A percentile compares a stretch with the other conserved stretches of the same genome.
phyloP scores from a whole-genome alignment of 2,329 filamentous ascomycete species.

The Diaporthe vexans region DNA sequence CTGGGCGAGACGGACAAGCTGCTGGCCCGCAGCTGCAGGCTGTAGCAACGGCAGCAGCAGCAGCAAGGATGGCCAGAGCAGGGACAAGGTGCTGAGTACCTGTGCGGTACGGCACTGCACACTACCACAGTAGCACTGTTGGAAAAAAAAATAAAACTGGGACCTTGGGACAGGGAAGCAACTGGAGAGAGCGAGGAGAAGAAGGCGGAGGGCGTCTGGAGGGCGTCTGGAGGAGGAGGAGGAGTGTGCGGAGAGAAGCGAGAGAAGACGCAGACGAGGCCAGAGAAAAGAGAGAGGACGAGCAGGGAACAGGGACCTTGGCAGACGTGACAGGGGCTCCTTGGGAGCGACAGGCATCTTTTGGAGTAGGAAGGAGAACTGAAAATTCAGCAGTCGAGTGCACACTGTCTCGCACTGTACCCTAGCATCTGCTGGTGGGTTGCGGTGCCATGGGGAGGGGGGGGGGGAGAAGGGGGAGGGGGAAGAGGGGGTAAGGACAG shows the following conservation, averaged over 20 bases:
- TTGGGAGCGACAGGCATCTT: not conserved
- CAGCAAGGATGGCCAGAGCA: conserved; percentile 1
- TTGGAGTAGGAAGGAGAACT: conserved; percentile 9
- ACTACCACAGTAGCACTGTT: not conserved
- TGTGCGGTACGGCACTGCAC: conserved; percentile 2
- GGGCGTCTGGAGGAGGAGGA: conserved; percentile 23
- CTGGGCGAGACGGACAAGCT: not conserved
- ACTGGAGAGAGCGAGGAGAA: conserved; percentile 29
- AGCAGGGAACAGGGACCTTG: conserved; percentile 26
- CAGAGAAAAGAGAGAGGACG: not conserved
- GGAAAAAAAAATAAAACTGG: conserved; percentile 11
- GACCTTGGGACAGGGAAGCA: conserved; percentile 18
- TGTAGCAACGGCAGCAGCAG: not conserved
- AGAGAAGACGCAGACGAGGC: not conserved
- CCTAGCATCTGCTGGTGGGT: not conserved
- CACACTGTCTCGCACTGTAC: conserved; percentile 20
- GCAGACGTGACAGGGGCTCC: not conserved
- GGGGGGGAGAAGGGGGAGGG: not conserved
- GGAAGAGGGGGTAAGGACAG: not conserved
- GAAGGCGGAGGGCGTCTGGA: conserved; percentile 19
- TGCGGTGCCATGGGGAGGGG: not conserved
- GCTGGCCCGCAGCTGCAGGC: not conserved
- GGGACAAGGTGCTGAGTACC: conserved; percentile 18
- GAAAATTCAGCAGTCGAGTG: conserved; percentile 20
- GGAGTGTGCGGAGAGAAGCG: conserved; percentile 21